Conservation (phyloP, 192 early-diverging fungal species). For the Gonapodya prolifera region DNA sequence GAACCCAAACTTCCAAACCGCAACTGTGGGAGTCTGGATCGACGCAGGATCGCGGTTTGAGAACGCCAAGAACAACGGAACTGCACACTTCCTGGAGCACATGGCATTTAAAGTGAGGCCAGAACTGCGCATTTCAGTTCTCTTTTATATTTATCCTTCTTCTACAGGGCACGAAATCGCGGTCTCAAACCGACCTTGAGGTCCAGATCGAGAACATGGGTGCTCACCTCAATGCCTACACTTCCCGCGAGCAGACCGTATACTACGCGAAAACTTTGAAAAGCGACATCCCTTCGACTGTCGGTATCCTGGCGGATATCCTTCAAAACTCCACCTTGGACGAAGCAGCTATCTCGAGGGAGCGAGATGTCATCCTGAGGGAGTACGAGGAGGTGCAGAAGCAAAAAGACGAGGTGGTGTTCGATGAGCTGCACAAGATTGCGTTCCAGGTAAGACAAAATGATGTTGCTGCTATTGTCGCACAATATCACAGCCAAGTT, state of each 20-base stretch:
- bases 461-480: background rate
- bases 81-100: constrained; percentile 96
- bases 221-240: constrained; percentile 96
- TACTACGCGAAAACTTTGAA: constrained; percentile 94
- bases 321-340: constrained; percentile 79
- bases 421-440: constrained; percentile 93
- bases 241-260: constrained; percentile 95
- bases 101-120: constrained; percentile 95
- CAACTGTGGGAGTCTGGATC: constrained; percentile 83
- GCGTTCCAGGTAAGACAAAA: constrained; percentile 70
- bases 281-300: constrained; percentile 72
- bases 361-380: constrained; percentile 92
- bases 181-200: constrained; percentile 83
- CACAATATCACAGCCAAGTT: background rate
- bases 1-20: constrained; percentile 67
- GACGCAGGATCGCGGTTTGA: constrained; percentile 80
- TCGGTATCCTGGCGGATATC: constrained; percentile 91
- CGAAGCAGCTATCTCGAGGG: constrained; percentile 79
- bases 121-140: background rate
- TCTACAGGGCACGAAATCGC: constrained; percentile 65
- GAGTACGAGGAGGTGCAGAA: constrained; percentile 76
- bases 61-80: constrained; percentile 74
- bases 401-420: constrained; percentile 95
- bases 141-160: background rate
- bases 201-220: constrained; percentile 97